Evolutionary conservation across 2,329 filamentous ascomycete genomes (phyloP).

Genomic region (Cadophora sp.): DNA sequence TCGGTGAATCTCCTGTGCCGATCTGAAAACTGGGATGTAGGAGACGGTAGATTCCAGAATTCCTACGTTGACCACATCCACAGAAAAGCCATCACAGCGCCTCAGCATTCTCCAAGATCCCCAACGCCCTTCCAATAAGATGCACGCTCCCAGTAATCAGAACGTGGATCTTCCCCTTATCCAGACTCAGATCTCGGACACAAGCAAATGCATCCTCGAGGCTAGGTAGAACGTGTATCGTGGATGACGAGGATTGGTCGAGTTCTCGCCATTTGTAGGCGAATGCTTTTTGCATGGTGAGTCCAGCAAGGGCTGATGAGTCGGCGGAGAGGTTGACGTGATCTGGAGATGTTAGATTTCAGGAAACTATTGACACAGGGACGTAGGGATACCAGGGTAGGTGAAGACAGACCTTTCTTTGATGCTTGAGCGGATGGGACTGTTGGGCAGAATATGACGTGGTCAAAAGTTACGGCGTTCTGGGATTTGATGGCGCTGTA

Average conservation of each 20-base stretch:
- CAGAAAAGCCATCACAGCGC: constrained; percentile 25
- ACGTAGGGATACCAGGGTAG: neutral
- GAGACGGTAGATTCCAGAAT: too few relatives aligned
- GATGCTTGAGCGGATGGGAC: constrained; percentile 62
- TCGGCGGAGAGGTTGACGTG: constrained; percentile 59
- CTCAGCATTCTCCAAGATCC: constrained; percentile 64
- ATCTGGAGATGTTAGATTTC: constrained; percentile 49
- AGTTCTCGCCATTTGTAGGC: constrained; percentile 41
- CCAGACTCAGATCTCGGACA: constrained; percentile 43
- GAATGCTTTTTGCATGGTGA: constrained; percentile 71
- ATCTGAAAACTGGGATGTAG: too few relatives aligned
- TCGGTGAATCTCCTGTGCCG: too few relatives aligned
- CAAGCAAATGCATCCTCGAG: constrained; percentile 60
- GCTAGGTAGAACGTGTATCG: constrained; percentile 51
- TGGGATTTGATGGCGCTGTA: constrained; percentile 55
- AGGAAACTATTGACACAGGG: too few relatives aligned
- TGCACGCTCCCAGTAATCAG: constrained; percentile 69
- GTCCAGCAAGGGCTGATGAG: constrained; percentile 50
- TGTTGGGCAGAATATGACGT: constrained; percentile 83
- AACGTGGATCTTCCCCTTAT: constrained; percentile 37
- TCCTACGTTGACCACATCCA: too few relatives aligned
- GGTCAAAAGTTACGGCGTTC: constrained; percentile 61
- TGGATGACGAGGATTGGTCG: constrained; percentile 14
- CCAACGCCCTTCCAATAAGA: constrained; percentile 72
- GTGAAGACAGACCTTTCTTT: constrained; percentile 40